A percentile compares a stretch with the other conserved stretches of the same genome.
Conservation (phyloP, 768 basidiomycete genomes). For the Leccinum subtestaceum region DNA sequence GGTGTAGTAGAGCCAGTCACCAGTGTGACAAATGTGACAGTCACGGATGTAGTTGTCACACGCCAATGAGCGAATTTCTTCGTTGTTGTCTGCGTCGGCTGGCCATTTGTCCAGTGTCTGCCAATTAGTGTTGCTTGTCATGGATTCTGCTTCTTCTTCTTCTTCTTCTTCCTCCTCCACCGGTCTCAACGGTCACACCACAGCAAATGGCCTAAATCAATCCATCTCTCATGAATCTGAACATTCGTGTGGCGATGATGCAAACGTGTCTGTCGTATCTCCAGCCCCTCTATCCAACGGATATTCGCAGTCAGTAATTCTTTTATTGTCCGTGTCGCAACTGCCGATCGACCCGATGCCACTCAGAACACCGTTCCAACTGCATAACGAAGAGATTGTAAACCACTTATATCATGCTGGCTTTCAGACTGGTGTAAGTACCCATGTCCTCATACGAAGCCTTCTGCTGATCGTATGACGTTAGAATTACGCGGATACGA, state of each 20-base stretch:
- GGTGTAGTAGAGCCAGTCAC: constrained; percentile 13
- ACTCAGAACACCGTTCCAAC: constrained; percentile 46
- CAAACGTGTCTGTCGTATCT: constrained; percentile 17
- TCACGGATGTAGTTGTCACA: constrained; percentile 19
- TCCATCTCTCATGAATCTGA: constrained; percentile 36
- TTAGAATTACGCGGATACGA: constrained; percentile 81
- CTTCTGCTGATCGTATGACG: constrained; percentile 10
- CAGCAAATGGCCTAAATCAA: constrained; percentile 49
- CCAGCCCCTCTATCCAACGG: constrained; percentile 53
- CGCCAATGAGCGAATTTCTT: constrained; percentile 22
- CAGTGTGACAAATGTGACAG: constrained; percentile 21
- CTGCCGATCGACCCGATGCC: constrained; percentile 9
- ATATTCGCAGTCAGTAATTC: constrained; percentile 52
- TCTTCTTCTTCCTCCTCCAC: constrained; percentile 16
- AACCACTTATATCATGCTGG: constrained; percentile 76
- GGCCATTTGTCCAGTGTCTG: not conserved
- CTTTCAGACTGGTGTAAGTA: constrained; percentile 77
- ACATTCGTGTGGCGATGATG: constrained; percentile 36
- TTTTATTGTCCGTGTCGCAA: not conserved
- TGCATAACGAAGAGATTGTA: constrained; percentile 75
- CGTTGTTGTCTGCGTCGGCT: not conserved
- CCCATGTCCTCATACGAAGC: constrained; percentile 9
- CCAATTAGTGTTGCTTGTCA: constrained; percentile 7
- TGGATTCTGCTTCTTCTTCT: constrained; percentile 24
- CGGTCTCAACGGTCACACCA: constrained; percentile 51